Conservation (phyloP, 352 stramenopile species). For the Pythium dissimile region DNA sequence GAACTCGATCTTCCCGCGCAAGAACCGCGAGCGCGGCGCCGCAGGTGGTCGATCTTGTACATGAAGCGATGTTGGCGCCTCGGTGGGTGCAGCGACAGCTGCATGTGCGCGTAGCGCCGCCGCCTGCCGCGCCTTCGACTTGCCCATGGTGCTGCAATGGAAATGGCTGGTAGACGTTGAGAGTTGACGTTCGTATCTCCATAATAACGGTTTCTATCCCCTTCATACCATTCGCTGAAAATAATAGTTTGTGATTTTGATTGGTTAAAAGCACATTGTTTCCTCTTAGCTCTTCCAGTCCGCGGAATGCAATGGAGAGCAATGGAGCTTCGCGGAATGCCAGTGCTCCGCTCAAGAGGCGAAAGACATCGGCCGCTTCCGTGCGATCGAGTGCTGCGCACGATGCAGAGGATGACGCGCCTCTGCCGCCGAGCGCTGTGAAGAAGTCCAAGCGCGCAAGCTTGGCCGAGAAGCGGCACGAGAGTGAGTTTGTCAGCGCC, state of each 20-base stretch:
- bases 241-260: not conserved
- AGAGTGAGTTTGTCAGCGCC: conserved; percentile 73
- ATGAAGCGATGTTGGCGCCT: not conserved
- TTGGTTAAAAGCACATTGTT: conserved; percentile 15
- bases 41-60: not conserved
- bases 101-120: conserved; percentile 22
- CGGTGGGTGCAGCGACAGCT: conserved; percentile 4
- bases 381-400: not conserved
- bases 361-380: conserved; percentile 3
- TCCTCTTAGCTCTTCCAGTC: not conserved
- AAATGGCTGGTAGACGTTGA: conserved; percentile 13
- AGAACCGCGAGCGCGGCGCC: conserved; percentile 5
- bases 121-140: conserved; percentile 19
- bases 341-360: conserved; percentile 11
- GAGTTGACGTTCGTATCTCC: conserved; percentile 19
- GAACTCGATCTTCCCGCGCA: conserved; percentile 39
- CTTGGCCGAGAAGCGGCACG: not conserved
- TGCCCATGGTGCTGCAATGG: conserved; percentile 13
- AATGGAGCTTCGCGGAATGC: conserved; percentile 5
- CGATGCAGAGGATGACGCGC: not conserved
- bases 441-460: conserved; percentile 19
- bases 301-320: conserved; percentile 16
- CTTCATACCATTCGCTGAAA: conserved; percentile 3
- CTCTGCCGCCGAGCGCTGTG: not conserved
- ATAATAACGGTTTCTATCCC: conserved; percentile 5